Conservation (phyloP, 495 filamentous ascomycete genomes). For the Aspergillus hancockii region DNA sequence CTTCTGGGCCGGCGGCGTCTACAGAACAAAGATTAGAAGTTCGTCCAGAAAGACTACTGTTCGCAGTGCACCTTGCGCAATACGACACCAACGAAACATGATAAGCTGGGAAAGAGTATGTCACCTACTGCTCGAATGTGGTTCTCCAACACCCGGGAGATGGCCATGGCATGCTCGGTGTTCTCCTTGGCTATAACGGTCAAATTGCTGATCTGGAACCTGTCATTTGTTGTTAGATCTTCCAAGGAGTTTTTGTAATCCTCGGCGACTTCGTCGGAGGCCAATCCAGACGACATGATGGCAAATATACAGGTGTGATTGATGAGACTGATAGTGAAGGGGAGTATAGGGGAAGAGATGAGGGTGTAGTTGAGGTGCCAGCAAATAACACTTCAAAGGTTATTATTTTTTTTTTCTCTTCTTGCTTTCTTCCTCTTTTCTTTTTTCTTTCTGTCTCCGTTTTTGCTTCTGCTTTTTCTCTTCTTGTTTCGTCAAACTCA, state of each 20-base stretch:
- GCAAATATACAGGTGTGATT: conserved; percentile 24
- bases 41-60: conserved; percentile 29
- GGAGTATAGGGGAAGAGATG: conserved; percentile 7
- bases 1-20: conserved; percentile 85
- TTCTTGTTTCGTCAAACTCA: too few relatives aligned
- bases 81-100: conserved; percentile 18
- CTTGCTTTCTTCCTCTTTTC: background rate
- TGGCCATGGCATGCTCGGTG: conserved; percentile 88
- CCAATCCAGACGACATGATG: conserved; percentile 70
- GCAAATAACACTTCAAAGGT: background rate
- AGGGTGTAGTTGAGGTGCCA: background rate
- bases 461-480: too few relatives aligned
- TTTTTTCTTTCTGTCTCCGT: background rate
- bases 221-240: conserved; percentile 84
- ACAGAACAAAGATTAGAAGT: conserved; percentile 43
- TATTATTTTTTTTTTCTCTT: background rate
- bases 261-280: conserved; percentile 87
- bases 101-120: conserved; percentile 17
- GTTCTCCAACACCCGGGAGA: conserved; percentile 82
- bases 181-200: conserved; percentile 97
- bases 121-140: conserved; percentile 89
- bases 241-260: conserved; percentile 93
- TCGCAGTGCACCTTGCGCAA: conserved; percentile 10
- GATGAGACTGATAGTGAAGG: conserved; percentile 9
- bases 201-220: conserved; percentile 91